A percentile compares a stretch with the other conserved stretches of the same genome.
phyloP scores from a whole-genome alignment of 176 grass and related monocot species.

The Oryza australiensis region DNA sequence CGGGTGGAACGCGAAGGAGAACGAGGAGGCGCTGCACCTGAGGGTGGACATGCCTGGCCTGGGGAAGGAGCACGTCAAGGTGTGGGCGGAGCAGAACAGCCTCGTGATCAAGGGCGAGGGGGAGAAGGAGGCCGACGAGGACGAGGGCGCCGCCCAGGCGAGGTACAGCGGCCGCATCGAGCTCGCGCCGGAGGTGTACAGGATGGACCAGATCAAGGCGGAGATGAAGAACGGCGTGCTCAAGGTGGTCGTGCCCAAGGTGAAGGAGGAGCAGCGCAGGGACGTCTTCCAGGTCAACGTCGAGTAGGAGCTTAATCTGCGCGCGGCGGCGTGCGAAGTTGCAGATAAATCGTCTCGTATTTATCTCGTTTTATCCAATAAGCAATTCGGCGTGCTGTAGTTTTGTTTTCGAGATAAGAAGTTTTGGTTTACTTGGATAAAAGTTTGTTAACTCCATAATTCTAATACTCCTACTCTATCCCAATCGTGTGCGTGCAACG shows the following conservation, averaged over 20 bases:
- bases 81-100: slow-evolving; percentile 71
- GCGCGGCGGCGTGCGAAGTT: background rate
- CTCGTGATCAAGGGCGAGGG: slow-evolving; percentile 70
- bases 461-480: no score
- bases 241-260: slow-evolving; percentile 82
- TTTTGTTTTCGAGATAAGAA: background rate
- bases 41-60: slow-evolving; percentile 81
- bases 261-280: slow-evolving; percentile 65
- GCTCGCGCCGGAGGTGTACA: slow-evolving; percentile 57
- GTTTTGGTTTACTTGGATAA: background rate
- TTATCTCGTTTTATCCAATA: background rate
- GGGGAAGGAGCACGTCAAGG: slow-evolving; percentile 72
- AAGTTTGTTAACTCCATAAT: background rate
- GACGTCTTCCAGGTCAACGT: slow-evolving; percentile 77
- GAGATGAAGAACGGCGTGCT: slow-evolving; percentile 99
- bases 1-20: slow-evolving; percentile 70
- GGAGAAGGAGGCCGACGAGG: slow-evolving; percentile 54
- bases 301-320: slow-evolving; percentile 23
- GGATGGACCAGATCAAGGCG: slow-evolving; percentile 82
- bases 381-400: background rate
- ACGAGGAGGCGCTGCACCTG: slow-evolving; percentile 60
- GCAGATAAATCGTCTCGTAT: background rate
- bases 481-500: no score
- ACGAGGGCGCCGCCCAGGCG: background rate
- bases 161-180: slow-evolving; percentile 67